Evolutionary conservation across 225 moss, liverwort and hornwort genomes (phyloP).

Genomic region (Straminergon stramineum): DNA sequence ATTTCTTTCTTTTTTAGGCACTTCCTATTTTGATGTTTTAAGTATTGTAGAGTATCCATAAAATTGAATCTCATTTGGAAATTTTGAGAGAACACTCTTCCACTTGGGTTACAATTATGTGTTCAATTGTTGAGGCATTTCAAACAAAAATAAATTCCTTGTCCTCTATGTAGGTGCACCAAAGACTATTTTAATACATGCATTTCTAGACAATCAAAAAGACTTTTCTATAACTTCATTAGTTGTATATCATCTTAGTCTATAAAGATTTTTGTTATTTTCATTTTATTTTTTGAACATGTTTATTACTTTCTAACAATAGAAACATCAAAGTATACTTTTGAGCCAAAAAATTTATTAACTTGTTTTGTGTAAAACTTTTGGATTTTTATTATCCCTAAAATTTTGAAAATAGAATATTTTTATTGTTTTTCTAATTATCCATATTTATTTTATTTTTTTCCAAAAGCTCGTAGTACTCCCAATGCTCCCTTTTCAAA

Average conservation of each 20-base stretch:
- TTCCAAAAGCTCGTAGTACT: not conserved
- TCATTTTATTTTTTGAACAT: not conserved
- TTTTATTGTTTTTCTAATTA: not conserved
- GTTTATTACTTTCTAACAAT: not conserved
- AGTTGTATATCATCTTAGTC: not conserved
- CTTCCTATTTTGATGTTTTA: not conserved
- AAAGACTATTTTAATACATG: not conserved
- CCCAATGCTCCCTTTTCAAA: not conserved
- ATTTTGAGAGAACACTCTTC: not conserved
- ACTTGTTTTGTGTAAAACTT: not conserved
- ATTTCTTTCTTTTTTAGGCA: not conserved
- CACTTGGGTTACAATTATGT: not conserved
- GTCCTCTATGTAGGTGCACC: not conserved
- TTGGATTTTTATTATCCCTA: not conserved
- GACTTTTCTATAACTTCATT: not conserved
- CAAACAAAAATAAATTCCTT: not conserved
- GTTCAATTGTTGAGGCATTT: fast-evolving
- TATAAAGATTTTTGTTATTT: not conserved
- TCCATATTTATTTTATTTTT: not conserved
- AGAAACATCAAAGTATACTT: not conserved
- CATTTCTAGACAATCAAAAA: not conserved
- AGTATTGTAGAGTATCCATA: not conserved
- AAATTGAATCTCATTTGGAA: not conserved
- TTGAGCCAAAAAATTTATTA: not conserved
- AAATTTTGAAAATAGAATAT: not conserved